Base-by-base conservation (phyloP, 2,329 filamentous ascomycete genomes). In the Calonectria naviculata region DNA sequence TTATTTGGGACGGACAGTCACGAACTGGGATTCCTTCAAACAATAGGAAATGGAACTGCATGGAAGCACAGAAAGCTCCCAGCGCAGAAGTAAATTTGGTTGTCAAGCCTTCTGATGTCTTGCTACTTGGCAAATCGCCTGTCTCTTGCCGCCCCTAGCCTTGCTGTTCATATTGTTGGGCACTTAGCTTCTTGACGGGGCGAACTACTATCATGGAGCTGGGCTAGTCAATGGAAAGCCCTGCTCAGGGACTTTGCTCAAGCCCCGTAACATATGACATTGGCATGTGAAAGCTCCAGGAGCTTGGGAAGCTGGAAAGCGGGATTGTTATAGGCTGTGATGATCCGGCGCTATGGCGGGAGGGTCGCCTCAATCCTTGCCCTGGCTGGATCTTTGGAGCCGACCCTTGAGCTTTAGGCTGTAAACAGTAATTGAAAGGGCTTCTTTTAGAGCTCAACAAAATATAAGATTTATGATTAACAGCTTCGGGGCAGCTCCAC, bases 381-480 rank as follows among this genome's bases (percentile, higher is more conserved):
- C 52, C 12, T 9, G 13, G 31, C 31, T 19, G 36, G 56, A 9
- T 31, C 13, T n/a, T 31, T 8, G 28, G 9, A 62, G 34, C 38
- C 41, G n/a, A 54, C 60, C 21, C 52, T 28, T 28, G 42, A 38
- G 29, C 47, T 44, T 56, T 29, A 28, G 42, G 26, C 31, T n/a
- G 12, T 24, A 21, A 70, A 41, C 44, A 44, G 34, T 24, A 31
- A 44, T 44, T 31, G 9, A 29, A 65, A 60, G 24, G n/a, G 34
- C 17, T 42, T 29, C 38, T 4, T 1, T 21, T 15, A 66, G 36
- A 70, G 38, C 68, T 52, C 63, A 70, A 70, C 68, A 70, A 70
- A 70, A 70, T 47, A 70, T 67, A 70, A 66, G 46, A 42, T 56
- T 47, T 49, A 52, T 54, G 56, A 26, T 24, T 21, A 26, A 44